A percentile compares a stretch with the other conserved stretches of the same genome.
Conservation (phyloP, 1,284 basidiomycete species). For the Papiliotrema flavescens region DNA sequence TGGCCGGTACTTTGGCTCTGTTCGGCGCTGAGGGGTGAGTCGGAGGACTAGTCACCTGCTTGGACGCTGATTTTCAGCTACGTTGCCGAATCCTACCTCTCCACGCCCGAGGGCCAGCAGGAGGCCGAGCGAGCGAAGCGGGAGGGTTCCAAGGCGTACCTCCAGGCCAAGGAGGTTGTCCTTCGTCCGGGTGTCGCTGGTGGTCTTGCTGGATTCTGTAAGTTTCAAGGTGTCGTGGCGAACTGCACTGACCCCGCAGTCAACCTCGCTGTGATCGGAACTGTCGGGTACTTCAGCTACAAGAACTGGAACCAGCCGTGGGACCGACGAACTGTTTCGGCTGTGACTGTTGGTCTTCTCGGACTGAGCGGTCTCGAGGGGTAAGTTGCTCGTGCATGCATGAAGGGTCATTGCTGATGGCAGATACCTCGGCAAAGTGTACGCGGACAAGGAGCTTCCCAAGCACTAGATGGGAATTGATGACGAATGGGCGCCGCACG, state of each 20-base stretch:
- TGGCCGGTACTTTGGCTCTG: constrained; percentile 58
- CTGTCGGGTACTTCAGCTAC: constrained; percentile 67
- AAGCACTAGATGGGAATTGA: constrained; percentile 9
- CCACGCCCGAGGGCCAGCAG: constrained; percentile 59
- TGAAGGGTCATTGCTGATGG: neutral
- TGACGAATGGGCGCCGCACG: neutral
- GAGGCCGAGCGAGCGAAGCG: constrained; percentile 60
- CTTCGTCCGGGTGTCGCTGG: constrained; percentile 67
- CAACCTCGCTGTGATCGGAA: constrained; percentile 65
- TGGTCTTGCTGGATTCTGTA: constrained; percentile 63
- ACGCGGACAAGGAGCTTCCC: constrained; percentile 38
- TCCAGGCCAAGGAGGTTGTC: constrained; percentile 59
- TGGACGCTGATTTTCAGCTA: constrained; percentile 46
- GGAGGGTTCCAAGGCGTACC: constrained; percentile 62
- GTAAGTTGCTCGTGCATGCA: constrained; percentile 49
- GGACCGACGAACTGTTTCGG: constrained; percentile 66
- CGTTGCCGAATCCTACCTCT: constrained; percentile 60
- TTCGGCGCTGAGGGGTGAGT: constrained; percentile 58
- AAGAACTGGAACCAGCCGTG: constrained; percentile 66
- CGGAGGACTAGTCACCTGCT: neutral
- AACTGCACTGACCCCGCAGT: constrained; percentile 47
- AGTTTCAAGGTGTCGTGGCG: constrained; percentile 31
- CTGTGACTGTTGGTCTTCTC: constrained; percentile 62
- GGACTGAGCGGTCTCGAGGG: constrained; percentile 67
- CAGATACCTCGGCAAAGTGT: constrained; percentile 38